These are phyloP conservation scores for Dunaliella salina DNA, from an alignment of 163 green algal genomes.

Conservation along the genomic window DNA sequence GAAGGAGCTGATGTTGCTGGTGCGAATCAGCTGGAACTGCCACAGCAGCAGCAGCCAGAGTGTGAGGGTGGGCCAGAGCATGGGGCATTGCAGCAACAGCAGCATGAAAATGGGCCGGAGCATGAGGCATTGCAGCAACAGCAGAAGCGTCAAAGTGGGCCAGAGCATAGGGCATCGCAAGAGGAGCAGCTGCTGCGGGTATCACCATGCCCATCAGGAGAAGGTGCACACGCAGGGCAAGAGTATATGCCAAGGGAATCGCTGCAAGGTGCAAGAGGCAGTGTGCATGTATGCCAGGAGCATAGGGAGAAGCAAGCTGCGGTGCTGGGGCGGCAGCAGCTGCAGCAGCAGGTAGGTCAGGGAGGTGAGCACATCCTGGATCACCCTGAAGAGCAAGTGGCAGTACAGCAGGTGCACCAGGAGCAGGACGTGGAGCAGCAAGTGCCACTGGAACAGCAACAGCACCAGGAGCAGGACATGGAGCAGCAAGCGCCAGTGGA, in stretches of 20 bases:
- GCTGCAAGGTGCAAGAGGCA: not conserved
- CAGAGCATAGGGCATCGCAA: not conserved
- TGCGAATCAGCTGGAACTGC: not conserved
- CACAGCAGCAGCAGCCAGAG: not conserved
- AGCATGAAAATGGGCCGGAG: not conserved
- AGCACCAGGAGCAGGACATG: not conserved
- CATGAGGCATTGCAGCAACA: not conserved
- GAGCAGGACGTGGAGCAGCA: not conserved
- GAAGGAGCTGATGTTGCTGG: not conserved
- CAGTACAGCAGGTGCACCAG: not conserved
- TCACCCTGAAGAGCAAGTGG: not conserved
- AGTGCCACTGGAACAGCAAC: not conserved
- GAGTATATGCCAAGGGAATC: not conserved
- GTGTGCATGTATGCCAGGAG: not conserved
- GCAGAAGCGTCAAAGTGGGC: not conserved
- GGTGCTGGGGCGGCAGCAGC: not conserved
- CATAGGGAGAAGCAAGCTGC: not conserved
- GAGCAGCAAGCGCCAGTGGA: not conserved
- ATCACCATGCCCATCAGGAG: not conserved
- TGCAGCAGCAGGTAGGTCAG: not conserved
- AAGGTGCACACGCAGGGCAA: not conserved
- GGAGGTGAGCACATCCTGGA: not conserved
- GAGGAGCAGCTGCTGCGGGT: not conserved
- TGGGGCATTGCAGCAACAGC: not conserved
- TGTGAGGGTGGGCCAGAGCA: not conserved